Evolutionary conservation across 202 grass and related monocot species (phyloP), one percentile per base, ranked within the genome.

Genomic region (Panicum virgatum): DNA sequence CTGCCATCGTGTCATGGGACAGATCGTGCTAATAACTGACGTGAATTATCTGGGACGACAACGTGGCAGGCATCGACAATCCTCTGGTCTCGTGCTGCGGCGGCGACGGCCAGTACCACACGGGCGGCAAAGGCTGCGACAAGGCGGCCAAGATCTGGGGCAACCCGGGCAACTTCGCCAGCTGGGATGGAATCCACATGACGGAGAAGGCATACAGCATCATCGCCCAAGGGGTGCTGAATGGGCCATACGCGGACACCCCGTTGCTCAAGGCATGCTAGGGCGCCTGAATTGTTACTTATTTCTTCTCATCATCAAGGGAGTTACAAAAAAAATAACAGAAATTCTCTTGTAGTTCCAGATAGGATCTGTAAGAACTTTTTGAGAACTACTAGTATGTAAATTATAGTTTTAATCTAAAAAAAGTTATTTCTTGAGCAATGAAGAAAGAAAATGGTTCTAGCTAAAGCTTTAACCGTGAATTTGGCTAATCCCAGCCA

Each of bases 141-240:
- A 48, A 47, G 6, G 34, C 45, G 9, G 39, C 85, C 0, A 82
- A 40, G 0, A 6, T 94, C 11, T 89, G 92, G 74, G 46, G 54
- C 2, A 48, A 82, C 69, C 88, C 86, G 0, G 51, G 34, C 9
- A 85, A 39, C 2, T 86, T 85, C 19, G 70, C 85, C 3, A 88
- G 68, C 43, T 94, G 83, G 92, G 88, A 94, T 29, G 80, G 81
- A 0, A 9, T 94, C 19, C 88, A 94, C 76, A 65, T 89, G 61
- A 94, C 92, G 4, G 88, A 91, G 57, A 87, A 84, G 23, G 56
- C 59, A 0, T 94, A 91, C 69, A 64, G 9, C 2, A 3, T 76
- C 29, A 79, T 94, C 60, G 76, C 80, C 40, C 4, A 69, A 3
- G 86, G 88, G 4, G 69, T 94, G 48, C 45, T 91, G 1, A 42